Evolutionary conservation across 805 yeast species (phyloP).

Genomic region (Lachancea thermotolerans): DNA sequence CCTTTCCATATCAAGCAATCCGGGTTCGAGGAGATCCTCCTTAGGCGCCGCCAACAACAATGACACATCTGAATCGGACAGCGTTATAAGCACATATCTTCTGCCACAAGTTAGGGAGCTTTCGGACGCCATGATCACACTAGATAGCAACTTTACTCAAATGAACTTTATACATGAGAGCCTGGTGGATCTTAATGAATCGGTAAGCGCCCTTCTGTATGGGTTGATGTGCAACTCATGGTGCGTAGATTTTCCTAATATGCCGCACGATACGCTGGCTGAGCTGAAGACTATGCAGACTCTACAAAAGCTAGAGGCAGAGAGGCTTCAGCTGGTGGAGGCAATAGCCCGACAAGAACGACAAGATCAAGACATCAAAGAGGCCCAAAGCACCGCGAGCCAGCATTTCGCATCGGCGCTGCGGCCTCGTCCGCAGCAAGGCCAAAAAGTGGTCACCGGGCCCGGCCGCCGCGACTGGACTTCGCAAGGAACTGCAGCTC

Average conservation of each 20-base stretch:
- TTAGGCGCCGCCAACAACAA: conserved; percentile 14
- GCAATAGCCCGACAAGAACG: neutral
- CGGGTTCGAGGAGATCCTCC: conserved; percentile 31
- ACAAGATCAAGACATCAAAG: neutral
- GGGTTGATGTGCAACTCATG: conserved; percentile 83
- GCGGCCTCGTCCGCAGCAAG: neutral
- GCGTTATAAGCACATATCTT: conserved; percentile 31
- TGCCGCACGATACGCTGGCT: conserved; percentile 23
- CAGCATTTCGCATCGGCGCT: neutral
- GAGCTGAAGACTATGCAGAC: conserved; percentile 19
- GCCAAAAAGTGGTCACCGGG: neutral
- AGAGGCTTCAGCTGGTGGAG: conserved; percentile 11
- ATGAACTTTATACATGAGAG: conserved; percentile 56
- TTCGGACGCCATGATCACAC: conserved; percentile 44
- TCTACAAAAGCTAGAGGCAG: conserved; percentile 16
- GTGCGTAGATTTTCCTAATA: conserved; percentile 62
- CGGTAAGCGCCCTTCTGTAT: conserved; percentile 67
- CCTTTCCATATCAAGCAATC: conserved; percentile 36
- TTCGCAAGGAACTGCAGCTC: neutral
- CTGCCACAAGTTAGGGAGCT: conserved; percentile 39
- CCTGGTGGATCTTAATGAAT: conserved; percentile 64
- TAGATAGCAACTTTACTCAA: conserved; percentile 53
- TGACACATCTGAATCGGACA: conserved; percentile 11
- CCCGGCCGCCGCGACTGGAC: neutral
- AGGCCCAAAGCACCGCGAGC: neutral